A percentile compares a stretch with the other conserved stretches of the same genome.
phyloP scores from a whole-genome alignment of 164 flowering plant genomes.

The Aristolochia californica region DNA sequence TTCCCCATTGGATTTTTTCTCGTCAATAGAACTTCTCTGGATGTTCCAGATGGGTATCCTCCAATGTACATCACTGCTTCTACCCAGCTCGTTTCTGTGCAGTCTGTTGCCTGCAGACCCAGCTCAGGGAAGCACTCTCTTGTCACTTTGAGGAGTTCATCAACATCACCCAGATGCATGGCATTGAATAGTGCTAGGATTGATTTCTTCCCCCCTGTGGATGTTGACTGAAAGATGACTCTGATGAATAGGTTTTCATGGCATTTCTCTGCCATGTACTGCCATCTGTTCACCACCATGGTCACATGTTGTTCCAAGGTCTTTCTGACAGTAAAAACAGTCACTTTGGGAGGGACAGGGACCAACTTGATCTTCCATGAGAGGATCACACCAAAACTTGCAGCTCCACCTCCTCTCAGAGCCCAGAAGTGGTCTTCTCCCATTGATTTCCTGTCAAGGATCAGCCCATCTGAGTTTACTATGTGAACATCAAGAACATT shows the following conservation, averaged over 20 bases:
- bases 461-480: slow-evolving; percentile 2
- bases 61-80: slow-evolving; percentile 12
- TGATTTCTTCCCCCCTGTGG: not conserved
- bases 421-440: slow-evolving; percentile 22
- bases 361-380: slow-evolving; percentile 11
- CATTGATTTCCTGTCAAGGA: slow-evolving; percentile 14
- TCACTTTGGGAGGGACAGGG: slow-evolving; percentile 10
- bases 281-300: slow-evolving; percentile 4
- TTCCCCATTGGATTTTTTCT: slow-evolving; percentile 1
- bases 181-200: slow-evolving; percentile 9
- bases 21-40: slow-evolving; percentile 6
- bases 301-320: not conserved
- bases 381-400: slow-evolving; percentile 13
- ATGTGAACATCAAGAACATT: slow-evolving; percentile 10
- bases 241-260: slow-evolving; percentile 5
- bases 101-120: slow-evolving; percentile 8
- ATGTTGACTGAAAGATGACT: not conserved
- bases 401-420: slow-evolving; percentile 15
- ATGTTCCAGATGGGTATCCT: slow-evolving; percentile 2
- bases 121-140: slow-evolving; percentile 11
- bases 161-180: slow-evolving; percentile 10
- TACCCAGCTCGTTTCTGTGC: slow-evolving; percentile 16
- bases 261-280: slow-evolving; percentile 1
- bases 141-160: not conserved
- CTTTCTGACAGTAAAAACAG: slow-evolving; percentile 7